These are phyloP conservation scores for Phaffia rhodozyma DNA, from an alignment of 1,284 basidiomycete species.

Conservation along the genomic window DNA sequence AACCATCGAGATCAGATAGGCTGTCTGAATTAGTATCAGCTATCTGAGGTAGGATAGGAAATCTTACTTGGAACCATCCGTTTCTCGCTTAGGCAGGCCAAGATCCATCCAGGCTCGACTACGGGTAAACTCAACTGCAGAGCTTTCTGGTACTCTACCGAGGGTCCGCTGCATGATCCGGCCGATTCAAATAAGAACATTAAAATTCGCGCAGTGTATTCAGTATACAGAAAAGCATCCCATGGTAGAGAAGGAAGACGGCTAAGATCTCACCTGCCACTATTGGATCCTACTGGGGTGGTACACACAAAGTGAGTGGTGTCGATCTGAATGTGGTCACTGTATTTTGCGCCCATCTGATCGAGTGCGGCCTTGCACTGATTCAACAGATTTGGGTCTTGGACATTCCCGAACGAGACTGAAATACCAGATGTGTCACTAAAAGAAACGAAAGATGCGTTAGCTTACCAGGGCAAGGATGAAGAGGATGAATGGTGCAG, in stretches of 20 bases:
- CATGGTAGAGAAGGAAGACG: constrained; percentile 23
- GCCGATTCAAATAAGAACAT: neutral
- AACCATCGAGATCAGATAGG: neutral
- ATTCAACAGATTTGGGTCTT: constrained; percentile 60
- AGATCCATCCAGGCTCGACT: constrained; percentile 78
- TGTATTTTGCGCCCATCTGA: constrained; percentile 77
- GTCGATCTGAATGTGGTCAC: constrained; percentile 86
- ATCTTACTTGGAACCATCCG: constrained; percentile 44
- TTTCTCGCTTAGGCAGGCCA: constrained; percentile 69
- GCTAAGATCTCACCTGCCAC: constrained; percentile 39
- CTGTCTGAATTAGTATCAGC: constrained; percentile 4
- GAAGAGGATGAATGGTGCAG: neutral
- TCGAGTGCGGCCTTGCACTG: constrained; percentile 62
- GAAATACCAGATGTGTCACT: constrained; percentile 82
- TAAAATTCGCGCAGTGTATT: neutral
- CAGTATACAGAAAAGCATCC: constrained; percentile 29
- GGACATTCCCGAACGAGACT: constrained; percentile 79
- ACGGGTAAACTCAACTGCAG: constrained; percentile 79
- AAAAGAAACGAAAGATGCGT: neutral
- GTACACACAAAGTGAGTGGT: constrained; percentile 95
- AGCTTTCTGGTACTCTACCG: constrained; percentile 79
- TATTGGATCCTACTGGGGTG: constrained; percentile 47
- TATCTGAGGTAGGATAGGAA: neutral
- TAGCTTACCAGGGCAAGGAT: neutral
- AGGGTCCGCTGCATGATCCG: constrained; percentile 38